Evolutionary conservation across 1,284 basidiomycete genomes (phyloP), one percentile per base, ranked within the genome.

Genomic region (Ceratobasidium papillatum): DNA sequence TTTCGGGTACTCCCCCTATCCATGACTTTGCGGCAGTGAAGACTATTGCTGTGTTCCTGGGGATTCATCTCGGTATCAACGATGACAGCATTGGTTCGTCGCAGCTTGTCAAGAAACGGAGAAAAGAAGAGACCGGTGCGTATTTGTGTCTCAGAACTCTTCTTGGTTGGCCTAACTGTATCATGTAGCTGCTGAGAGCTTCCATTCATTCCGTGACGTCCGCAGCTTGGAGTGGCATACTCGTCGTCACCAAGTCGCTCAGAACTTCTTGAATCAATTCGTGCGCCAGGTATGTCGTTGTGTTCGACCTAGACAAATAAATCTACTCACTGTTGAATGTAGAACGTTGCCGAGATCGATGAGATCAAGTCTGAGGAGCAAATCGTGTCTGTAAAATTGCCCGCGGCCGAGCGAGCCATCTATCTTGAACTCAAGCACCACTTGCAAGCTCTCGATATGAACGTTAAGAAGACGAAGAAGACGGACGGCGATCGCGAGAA

Each of bases 381-480:
- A 76, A 84, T 92, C 56, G 86, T 91, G 79, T 85, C 86, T 45
- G 88, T 98, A 56, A 83, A 86, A 41, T 88, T 98, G 14, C 96
- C 96, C 17, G 95, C 96, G 0, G 94, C 96, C 0, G 96, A 98
- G 81, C 92, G 94, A 12, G 96, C 96, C 0, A 95, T 98, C 76
- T 98, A 98, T 81, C 86, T 98, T 45, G 96, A 98, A 81, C 87
- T 98, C n/a, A 95, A 97, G 79, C 96, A 98, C 79, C 94, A 97
- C 80, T 85, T 98, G 32, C 92, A 93, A 64, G 92, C 94, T 17
- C 84, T 96, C 27, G 94, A 96, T 77, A 94, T 95, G 90, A 93
- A 89, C 0, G 91, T 94, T 77, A 93, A 93, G 81, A 89, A 91
- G 41, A 89, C 90, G 45, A 93, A 89, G 85, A 95, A 96, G 83